Base-by-base conservation (phyloP, 2,329 filamentous ascomycete genomes). In the Ophiostoma sp. region DNA sequence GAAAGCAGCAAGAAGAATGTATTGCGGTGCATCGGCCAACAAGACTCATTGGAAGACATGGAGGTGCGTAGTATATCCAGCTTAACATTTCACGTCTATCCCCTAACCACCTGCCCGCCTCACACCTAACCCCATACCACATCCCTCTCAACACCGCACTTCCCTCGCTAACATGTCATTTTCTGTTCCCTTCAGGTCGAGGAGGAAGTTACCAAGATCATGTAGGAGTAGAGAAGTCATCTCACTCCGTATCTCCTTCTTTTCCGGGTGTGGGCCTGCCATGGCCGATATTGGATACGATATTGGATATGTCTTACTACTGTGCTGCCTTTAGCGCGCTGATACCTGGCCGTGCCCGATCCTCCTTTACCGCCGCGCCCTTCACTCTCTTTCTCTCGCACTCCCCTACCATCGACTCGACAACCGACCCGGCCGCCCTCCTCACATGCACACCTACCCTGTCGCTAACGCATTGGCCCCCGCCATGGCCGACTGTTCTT, bases 1-100 rank as follows among this genome's bases (percentile, higher is more conserved):
- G 95, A 99, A 83, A 98, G 93, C 81, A 98, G 94, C 81, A 99
- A 98, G 84, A 99, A 99, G 88, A 98, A 98, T 77, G 93, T 99
- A 57, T 82, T 99, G 74, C 86, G 95, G 73, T 97, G 94, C 78
- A 99, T 99, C 78, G 92, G 92, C 71, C 95, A 98, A 78, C 94
- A 99, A 81, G 95, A 99, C 81, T 96, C 94, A 72, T 85, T 99
- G 70, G 95, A 99, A 83, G 95, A 99, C 78, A 97, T 98, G 90
- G 95, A 99, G 93, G 95, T 99, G 64, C 36, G 70, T 65, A 92
- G 89, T 74, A 3, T 62, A 62, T 36, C 17, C 20, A 41, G 39
- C 39, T 41, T 17, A 39, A 44, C 39, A 15, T 13, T 41, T 10
- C 35, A 13, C 48, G 31, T 48, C 68, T 31, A 35, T 57, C 8